A percentile compares a stretch with the other conserved stretches of the same genome.
Evolutionary conservation across 257 asterid species (phyloP).

Genomic region (Parsonsia alboflavescens): DNA sequence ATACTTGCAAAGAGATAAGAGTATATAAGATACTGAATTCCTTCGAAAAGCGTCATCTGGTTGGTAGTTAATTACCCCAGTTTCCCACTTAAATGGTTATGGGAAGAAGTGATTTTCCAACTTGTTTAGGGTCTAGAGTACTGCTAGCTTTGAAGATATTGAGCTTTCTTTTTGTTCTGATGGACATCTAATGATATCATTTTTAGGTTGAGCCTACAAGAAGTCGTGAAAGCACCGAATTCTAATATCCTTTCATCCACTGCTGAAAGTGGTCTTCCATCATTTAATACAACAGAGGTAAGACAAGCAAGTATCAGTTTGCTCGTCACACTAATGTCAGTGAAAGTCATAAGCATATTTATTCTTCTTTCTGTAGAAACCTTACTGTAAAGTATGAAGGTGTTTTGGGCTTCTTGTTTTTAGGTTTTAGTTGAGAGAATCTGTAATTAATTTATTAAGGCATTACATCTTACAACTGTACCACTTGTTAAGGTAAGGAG

Average conservation of each 20-base stretch:
- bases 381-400: neutral
- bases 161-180: neutral
- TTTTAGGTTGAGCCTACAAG: slow-evolving; percentile 57
- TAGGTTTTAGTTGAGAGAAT: neutral
- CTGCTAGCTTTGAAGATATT: neutral
- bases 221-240: slow-evolving; percentile 31
- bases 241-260: slow-evolving; percentile 32
- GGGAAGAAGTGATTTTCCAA: neutral
- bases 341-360: neutral
- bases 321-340: neutral
- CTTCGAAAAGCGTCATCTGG: neutral
- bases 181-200: slow-evolving; percentile 11
- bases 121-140: neutral
- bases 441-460: neutral
- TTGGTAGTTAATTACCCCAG: neutral
- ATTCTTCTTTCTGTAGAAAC: neutral
- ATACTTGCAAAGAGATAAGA: neutral
- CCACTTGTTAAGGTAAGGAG: neutral
- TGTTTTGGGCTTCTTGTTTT: neutral
- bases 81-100: neutral
- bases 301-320: neutral
- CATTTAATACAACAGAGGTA: slow-evolving; percentile 58
- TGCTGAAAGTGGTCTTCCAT: slow-evolving; percentile 27
- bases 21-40: neutral
- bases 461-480: neutral